Evolutionary conservation across 2,329 filamentous ascomycete genomes (phyloP).

Genomic region (Stylonectria norvegica): DNA sequence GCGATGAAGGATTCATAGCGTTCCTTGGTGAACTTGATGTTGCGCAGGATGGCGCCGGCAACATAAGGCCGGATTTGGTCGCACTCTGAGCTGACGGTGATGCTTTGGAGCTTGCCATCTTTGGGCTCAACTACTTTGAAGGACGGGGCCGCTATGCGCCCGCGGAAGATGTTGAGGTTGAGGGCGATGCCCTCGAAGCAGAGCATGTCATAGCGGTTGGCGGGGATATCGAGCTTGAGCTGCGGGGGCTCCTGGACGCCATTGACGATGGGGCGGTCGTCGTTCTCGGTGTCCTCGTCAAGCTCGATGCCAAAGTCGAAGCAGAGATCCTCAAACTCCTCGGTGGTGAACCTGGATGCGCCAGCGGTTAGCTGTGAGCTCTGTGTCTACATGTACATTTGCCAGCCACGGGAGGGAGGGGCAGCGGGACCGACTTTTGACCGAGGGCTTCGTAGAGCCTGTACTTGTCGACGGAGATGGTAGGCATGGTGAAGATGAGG

Average conservation of each 20-base stretch:
- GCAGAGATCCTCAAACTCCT: conserved; percentile 95
- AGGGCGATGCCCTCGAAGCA: conserved; percentile 96
- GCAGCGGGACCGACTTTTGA: conserved; percentile 59
- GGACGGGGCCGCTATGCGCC: conserved; percentile 70
- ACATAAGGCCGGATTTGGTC: conserved; percentile 80
- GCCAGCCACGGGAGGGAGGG: conserved; percentile 19
- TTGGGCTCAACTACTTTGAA: conserved; percentile 72
- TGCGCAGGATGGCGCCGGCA: conserved; percentile 82
- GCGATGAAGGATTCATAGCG: conserved; percentile 97
- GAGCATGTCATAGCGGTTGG: conserved; percentile 91
- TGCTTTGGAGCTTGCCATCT: conserved; percentile 70
- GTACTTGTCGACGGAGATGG: conserved; percentile 94
- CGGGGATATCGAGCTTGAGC: conserved; percentile 96
- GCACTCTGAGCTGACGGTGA: conserved; percentile 75
- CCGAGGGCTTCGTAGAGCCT: conserved; percentile 91
- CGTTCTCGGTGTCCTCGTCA: conserved; percentile 86
- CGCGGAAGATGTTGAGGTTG: conserved; percentile 93
- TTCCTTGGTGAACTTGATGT: conserved; percentile 86
- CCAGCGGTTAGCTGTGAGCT: conserved; percentile 2
- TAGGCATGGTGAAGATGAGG: conserved; percentile 67
- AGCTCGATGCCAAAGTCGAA: conserved; percentile 99
- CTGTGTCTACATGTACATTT: conserved; percentile 22
- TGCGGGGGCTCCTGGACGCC: conserved; percentile 84
- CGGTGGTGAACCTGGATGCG: conserved; percentile 69
- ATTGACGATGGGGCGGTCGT: conserved; percentile 69